Evolutionary conservation across 2,329 filamentous ascomycete genomes (phyloP).

Genomic region (Penicillium sclerotiorum): DNA sequence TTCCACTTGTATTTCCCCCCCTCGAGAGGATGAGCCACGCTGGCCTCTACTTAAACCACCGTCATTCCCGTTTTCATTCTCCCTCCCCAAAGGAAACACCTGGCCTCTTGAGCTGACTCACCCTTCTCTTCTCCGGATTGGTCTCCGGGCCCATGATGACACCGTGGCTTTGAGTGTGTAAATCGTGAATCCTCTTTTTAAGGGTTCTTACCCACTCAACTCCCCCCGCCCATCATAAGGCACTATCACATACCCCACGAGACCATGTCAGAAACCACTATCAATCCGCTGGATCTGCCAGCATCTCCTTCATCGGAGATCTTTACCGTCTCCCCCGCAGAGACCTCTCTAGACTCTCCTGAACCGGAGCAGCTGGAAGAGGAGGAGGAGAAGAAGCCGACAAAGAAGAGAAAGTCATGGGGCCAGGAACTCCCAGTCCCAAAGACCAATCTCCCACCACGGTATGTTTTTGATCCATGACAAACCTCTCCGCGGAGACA

Average conservation of each 20-base stretch:
- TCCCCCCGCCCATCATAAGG: constrained; percentile 19
- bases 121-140: constrained; percentile 22
- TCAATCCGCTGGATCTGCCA: constrained; percentile 34
- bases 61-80: constrained; percentile 15
- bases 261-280: constrained; percentile 37
- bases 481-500: too few relatives aligned
- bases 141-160: constrained; percentile 38
- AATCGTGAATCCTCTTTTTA: neutral
- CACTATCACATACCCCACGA: constrained; percentile 14
- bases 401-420: constrained; percentile 98
- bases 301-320: constrained; percentile 35
- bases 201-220: constrained; percentile 7
- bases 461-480: constrained; percentile 54
- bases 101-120: constrained; percentile 36
- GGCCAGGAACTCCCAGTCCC: constrained; percentile 94
- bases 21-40: constrained; percentile 27
- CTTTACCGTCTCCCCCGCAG: constrained; percentile 45
- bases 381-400: constrained; percentile 66
- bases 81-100: constrained; percentile 28
- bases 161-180: constrained; percentile 34
- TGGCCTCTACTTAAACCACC: constrained; percentile 45
- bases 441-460: constrained; percentile 92
- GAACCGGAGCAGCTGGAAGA: constrained; percentile 24
- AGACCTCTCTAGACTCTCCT: constrained; percentile 39
- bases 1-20: too few relatives aligned